Base-by-base conservation (phyloP, 495 filamentous ascomycete genomes). In the Polyplosphaeria fusca region DNA sequence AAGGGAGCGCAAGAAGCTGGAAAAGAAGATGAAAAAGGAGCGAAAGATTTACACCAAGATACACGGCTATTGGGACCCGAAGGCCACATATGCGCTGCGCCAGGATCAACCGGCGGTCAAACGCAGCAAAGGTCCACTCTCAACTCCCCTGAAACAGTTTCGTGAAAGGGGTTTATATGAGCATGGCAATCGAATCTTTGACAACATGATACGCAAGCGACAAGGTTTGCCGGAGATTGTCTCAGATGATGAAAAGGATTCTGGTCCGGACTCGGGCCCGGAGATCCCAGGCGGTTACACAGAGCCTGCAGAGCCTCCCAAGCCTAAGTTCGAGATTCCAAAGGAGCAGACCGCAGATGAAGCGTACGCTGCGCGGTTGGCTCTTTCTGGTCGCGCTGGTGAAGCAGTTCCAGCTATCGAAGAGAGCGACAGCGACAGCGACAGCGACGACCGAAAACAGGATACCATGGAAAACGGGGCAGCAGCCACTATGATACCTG, bases 351-450 rank as follows among this genome's bases (percentile, higher is more conserved):
- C 60, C 9, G 66, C 47, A 40, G 65, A 68, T 11, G 67, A 68
- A 28, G 55, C 56, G 7, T 68, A 60, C 42, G 30, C 81, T 25
- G 80, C 82, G 27, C 84, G n/a, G n/a, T n/a, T n/a, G n/a, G n/a
- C n/a, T n/a, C n/a, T n/a, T n/a, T n/a, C n/a, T n/a, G n/a, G n/a
- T n/a, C n/a, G n/a, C n/a, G n/a, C n/a, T n/a, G n/a, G n/a, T n/a
- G n/a, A n/a, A n/a, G n/a, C n/a, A n/a, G n/a, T n/a, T n/a, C n/a
- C n/a, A n/a, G n/a, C n/a, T n/a, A n/a, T n/a, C n/a, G n/a, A n/a
- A n/a, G n/a, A n/a, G n/a, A n/a, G n/a, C n/a, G n/a, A n/a, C n/a
- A n/a, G n/a, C n/a, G n/a, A n/a, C n/a, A n/a, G n/a, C n/a, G n/a
- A n/a, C n/a, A n/a, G n/a, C n/a, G n/a, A n/a, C n/a, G n/a, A n/a